A percentile compares a stretch with the other conserved stretches of the same genome.
Evolutionary conservation across 441 rosid species (phyloP).

Genomic region (Rhodomyrtus psidioides): DNA sequence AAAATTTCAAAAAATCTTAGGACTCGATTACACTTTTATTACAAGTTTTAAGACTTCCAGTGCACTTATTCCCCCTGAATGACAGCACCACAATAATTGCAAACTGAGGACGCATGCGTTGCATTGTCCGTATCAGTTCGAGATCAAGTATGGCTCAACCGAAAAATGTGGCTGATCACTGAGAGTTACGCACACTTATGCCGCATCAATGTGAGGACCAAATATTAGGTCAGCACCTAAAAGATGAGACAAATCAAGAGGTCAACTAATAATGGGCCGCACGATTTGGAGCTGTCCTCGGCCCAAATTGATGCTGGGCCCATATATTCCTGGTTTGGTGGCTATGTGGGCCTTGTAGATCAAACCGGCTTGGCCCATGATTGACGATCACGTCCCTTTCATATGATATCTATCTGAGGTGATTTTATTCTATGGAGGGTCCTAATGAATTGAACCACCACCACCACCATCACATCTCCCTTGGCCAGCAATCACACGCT

Average conservation of each 20-base stretch:
- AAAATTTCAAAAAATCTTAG: too few relatives aligned
- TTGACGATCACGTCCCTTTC: background rate
- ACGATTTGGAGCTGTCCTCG: background rate
- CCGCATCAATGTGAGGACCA: background rate
- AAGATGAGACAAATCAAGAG: background rate
- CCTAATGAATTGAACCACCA: background rate
- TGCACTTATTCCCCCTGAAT: background rate
- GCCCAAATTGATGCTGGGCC: background rate
- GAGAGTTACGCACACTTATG: background rate
- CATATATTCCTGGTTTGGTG: background rate
- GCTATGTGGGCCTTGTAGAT: background rate
- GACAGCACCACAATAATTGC: background rate
- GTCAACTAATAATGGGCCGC: background rate
- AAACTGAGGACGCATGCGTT: background rate
- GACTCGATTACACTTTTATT: too few relatives aligned
- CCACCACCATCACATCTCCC: background rate
- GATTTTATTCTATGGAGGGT: background rate
- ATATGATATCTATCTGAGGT: background rate
- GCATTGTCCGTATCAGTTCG: background rate
- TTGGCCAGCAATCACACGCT: background rate
- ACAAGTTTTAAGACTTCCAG: too few relatives aligned
- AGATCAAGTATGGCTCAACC: background rate
- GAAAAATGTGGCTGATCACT: background rate
- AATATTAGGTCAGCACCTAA: background rate
- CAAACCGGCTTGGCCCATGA: background rate